These are phyloP conservation scores for Didymella pinodella DNA, from an alignment of 2,329 filamentous ascomycete species.

Conservation along the genomic window DNA sequence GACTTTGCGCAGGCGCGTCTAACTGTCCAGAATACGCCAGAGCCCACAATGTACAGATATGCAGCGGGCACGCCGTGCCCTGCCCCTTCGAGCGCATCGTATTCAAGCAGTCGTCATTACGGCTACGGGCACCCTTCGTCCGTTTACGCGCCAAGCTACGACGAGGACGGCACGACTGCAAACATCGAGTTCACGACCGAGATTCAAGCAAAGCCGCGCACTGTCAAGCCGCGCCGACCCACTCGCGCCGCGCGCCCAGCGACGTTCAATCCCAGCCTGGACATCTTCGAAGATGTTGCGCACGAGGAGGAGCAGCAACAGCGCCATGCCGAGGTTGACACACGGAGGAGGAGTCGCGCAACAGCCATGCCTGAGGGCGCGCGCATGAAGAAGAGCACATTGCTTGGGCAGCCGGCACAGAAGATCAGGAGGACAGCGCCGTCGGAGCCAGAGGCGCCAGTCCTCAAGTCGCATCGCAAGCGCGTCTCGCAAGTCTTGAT, in stretches of 20 bases:
- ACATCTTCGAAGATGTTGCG: slow-evolving; percentile 52
- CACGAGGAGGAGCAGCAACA: slow-evolving; percentile 44
- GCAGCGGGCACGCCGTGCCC: slow-evolving; percentile 50
- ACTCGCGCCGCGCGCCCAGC: slow-evolving; percentile 39
- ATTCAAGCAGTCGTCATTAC: slow-evolving; percentile 36
- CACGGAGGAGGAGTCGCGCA: slow-evolving; percentile 39
- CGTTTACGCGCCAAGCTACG: slow-evolving; percentile 45
- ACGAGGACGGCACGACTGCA: slow-evolving; percentile 46
- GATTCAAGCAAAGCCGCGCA: slow-evolving; percentile 38
- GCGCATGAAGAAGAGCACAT: slow-evolving; percentile 38
- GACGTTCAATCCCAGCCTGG: slow-evolving; percentile 44
- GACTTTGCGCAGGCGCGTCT: slow-evolving; percentile 32
- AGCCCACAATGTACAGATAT: slow-evolving; percentile 45
- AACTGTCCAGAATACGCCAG: slow-evolving; percentile 14
- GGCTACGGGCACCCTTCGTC: slow-evolving; percentile 37
- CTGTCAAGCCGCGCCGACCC: slow-evolving; percentile 47
- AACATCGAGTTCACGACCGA: slow-evolving; percentile 52
- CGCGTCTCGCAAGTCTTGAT: slow-evolving; percentile 47
- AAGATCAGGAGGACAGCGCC: slow-evolving; percentile 40
- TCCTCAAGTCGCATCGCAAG: slow-evolving; percentile 41
- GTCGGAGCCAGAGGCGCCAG: slow-evolving; percentile 33
- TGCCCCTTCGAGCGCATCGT: slow-evolving; percentile 37
- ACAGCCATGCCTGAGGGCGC: slow-evolving; percentile 35
- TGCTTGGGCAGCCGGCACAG: slow-evolving; percentile 50
- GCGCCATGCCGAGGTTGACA: slow-evolving; percentile 27